Evolutionary conservation across 2,329 filamentous ascomycete genomes (phyloP), one percentile per base, ranked within the genome.

Genomic region (Aspergillus aculeatus): DNA sequence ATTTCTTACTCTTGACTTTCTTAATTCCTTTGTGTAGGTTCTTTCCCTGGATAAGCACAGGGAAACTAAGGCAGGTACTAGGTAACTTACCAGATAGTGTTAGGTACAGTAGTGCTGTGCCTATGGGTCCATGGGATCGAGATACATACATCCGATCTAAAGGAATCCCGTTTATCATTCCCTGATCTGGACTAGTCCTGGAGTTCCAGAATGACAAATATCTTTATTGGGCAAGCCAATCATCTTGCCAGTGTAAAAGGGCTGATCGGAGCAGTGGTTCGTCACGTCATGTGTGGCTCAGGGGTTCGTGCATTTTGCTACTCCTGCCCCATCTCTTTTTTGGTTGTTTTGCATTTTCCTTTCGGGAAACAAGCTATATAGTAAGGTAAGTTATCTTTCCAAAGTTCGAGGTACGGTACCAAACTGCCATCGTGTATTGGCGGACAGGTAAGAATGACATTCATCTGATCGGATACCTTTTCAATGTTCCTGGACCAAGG

Each of bases 141-240:
- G 29, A 51, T 31, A 38, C 7, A 53, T 53, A 47, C 38, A 44
- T 44, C 38, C 38, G 38, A 44, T 41, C 31, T 47, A 32, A 47
- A 53, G 38, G 38, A 44, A n/a, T 21, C 23, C 59, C 60, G 64
- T 50, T 54, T 60, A 68, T 67, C 66, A 57, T 66, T 66, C 3
- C 64, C 60, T 12, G 47, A 62, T 64, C 9, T 19, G 50, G 29
- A 32, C 41, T 58, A 49, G 59, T 21, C 3, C 32, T 32, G 60
- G 57, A 10, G 50, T 55, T 53, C 48, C 51, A 62, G 44, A 65
- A 67, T 68, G 64, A 67, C 66, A 68, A 68, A 68, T 68, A 67
- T 62, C 64, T 67, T 67, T 66, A 58, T 57, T 61, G 59, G 49
- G 26, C 59, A 26, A 48, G 19, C 66, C 64, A 68, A 67, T 64